Percentiles rank a stretch among this genome's conserved stretches.
Conservation (phyloP, 805 yeast genomes). For the Cyberlindnera mississippiensis region DNA sequence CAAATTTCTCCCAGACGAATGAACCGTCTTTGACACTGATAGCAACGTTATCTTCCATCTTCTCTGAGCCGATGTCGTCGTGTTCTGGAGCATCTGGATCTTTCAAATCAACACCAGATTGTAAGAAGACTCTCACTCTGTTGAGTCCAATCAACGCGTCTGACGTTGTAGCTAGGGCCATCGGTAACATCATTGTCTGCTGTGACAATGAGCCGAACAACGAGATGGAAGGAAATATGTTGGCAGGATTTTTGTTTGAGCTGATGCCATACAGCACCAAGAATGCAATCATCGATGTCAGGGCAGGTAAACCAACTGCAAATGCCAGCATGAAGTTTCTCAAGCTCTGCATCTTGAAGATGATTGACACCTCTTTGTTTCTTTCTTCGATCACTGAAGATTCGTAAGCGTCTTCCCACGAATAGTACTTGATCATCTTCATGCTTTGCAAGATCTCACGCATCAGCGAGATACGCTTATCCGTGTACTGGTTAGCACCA, state of each 20-base stretch:
- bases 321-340: slow-evolving; percentile 52
- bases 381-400: slow-evolving; percentile 50
- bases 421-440: slow-evolving; percentile 73
- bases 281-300: slow-evolving; percentile 55
- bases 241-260: slow-evolving; percentile 47
- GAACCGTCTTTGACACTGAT: slow-evolving; percentile 48
- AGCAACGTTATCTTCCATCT: slow-evolving; percentile 34
- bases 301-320: slow-evolving; percentile 45
- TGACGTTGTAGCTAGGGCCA: slow-evolving; percentile 62
- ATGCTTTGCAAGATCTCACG: slow-evolving; percentile 60
- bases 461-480: slow-evolving; percentile 55
- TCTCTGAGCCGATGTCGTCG: slow-evolving; percentile 31
- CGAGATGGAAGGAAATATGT: slow-evolving; percentile 66
- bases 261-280: slow-evolving; percentile 37
- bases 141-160: slow-evolving; percentile 63
- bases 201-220: slow-evolving; percentile 58
- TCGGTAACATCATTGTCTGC: slow-evolving; percentile 65
- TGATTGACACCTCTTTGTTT: slow-evolving; percentile 49
- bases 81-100: slow-evolving; percentile 33
- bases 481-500: slow-evolving; percentile 56
- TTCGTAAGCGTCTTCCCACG: slow-evolving; percentile 81
- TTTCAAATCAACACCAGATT: slow-evolving; percentile 40
- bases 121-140: slow-evolving; percentile 52
- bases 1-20: slow-evolving; percentile 65
- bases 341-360: slow-evolving; percentile 55